Evolutionary conservation across 495 filamentous ascomycete genomes (phyloP).

Genomic region (Talaromyces liani): DNA sequence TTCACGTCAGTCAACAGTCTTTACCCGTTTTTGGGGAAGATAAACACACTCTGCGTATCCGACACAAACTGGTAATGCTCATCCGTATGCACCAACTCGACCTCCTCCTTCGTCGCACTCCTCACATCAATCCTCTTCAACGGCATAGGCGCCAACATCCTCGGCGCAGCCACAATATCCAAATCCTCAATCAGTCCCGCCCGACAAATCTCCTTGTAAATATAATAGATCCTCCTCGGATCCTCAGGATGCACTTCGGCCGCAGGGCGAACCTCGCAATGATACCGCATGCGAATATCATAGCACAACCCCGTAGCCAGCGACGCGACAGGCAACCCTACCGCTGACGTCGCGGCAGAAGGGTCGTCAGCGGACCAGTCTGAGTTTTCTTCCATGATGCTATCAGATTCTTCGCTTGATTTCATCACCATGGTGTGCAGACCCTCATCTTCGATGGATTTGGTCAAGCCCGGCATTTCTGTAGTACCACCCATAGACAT

Average conservation of each 20-base stretch:
- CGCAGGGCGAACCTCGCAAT: constrained; percentile 67
- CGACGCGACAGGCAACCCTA: constrained; percentile 31
- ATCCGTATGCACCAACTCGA: constrained; percentile 65
- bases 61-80: constrained; percentile 73
- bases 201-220: constrained; percentile 75
- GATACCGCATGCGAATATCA: constrained; percentile 86
- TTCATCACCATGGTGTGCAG: constrained; percentile 11
- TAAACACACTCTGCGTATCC: constrained; percentile 42
- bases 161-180: constrained; percentile 31
- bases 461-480: constrained; percentile 6
- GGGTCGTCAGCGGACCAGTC: constrained; percentile 34
- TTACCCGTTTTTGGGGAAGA: neutral
- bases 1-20: constrained; percentile 5
- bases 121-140: constrained; percentile 72
- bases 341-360: neutral
- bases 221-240: constrained; percentile 79
- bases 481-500: neutral
- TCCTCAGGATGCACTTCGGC: constrained; percentile 88
- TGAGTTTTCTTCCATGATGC: constrained; percentile 30
- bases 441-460: constrained; percentile 9
- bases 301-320: constrained; percentile 76
- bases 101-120: constrained; percentile 66
- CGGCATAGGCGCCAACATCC: constrained; percentile 45
- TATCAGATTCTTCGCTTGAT: constrained; percentile 22
- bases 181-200: constrained; percentile 64